phyloP scores from a whole-genome alignment of 345 rosid species.

The Syzygium oleosum region DNA sequence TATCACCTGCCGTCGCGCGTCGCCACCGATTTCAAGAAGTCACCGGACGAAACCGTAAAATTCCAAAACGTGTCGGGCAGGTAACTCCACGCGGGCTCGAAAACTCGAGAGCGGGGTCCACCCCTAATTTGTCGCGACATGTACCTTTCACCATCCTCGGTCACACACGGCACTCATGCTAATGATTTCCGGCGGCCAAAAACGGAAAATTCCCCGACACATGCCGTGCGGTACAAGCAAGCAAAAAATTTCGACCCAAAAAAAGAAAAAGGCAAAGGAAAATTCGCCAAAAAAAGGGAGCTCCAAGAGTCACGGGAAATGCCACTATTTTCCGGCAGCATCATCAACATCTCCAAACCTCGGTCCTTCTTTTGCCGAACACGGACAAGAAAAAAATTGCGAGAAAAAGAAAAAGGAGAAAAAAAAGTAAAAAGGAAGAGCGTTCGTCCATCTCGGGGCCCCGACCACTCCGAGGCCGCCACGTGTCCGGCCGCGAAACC shows the following conservation, averaged over 20 bases:
- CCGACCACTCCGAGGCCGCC: neutral
- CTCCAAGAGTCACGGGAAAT: neutral
- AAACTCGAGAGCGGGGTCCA: neutral
- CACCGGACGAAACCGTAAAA: neutral
- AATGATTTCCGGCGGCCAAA: neutral
- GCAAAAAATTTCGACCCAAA: neutral
- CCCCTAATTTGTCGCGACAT: rapidly evolving
- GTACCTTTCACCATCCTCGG: no score
- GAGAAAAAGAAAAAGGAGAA: neutral
- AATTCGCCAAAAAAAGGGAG: neutral
- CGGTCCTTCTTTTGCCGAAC: neutral
- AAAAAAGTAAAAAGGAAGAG: neutral
- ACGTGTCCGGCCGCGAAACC: neutral
- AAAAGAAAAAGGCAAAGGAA: neutral
- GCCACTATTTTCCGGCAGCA: neutral
- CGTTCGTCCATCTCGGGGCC: neutral
- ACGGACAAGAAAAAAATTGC: neutral
- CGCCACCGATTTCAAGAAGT: neutral
- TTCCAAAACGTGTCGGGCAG: neutral
- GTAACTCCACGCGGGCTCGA: neutral
- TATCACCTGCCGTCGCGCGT: neutral
- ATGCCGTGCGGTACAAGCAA: neutral
- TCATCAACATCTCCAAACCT: neutral
- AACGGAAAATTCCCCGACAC: neutral
- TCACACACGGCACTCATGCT: no score